Conservation (phyloP, 164 flowering plant genomes). For the Sextonia rubra region DNA sequence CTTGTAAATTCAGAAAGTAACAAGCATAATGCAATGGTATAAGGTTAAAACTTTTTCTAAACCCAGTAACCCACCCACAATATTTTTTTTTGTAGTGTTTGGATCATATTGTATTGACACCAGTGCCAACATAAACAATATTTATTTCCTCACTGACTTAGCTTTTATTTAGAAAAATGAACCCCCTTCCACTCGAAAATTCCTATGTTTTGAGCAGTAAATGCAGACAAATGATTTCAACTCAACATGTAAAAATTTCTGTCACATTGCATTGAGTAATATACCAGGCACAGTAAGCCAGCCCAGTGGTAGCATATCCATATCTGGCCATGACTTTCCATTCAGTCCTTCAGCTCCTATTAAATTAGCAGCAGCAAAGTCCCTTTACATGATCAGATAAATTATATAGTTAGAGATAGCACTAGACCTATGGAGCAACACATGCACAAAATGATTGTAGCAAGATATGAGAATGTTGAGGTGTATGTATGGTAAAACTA, state of each 20-base stretch:
- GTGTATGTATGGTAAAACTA: no score
- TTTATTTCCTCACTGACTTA: not conserved
- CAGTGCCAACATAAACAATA: no score
- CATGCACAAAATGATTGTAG: no score
- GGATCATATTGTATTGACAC: no score
- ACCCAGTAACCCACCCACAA: no score
- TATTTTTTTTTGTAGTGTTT: no score
- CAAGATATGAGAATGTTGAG: no score
- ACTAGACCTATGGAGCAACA: not conserved
- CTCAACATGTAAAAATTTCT: no score
- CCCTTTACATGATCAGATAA: slow-evolving; percentile 38
- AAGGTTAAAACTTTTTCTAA: not conserved
- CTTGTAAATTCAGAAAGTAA: not conserved
- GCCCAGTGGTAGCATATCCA: slow-evolving; percentile 93
- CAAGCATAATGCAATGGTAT: not conserved
- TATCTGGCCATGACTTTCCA: slow-evolving; percentile 94
- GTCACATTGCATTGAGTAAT: not conserved
- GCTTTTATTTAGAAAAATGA: not conserved
- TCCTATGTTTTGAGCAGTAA: not conserved
- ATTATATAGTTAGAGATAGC: not conserved
- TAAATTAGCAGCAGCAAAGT: slow-evolving; percentile 59
- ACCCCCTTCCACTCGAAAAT: not conserved
- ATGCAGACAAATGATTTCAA: no score
- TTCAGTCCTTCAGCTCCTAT: slow-evolving; percentile 59
- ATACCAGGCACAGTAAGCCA: slow-evolving; percentile 82